Evolutionary conservation across 2,329 filamentous ascomycete genomes (phyloP).

Genomic region (Pseudogymnoascus sp.): DNA sequence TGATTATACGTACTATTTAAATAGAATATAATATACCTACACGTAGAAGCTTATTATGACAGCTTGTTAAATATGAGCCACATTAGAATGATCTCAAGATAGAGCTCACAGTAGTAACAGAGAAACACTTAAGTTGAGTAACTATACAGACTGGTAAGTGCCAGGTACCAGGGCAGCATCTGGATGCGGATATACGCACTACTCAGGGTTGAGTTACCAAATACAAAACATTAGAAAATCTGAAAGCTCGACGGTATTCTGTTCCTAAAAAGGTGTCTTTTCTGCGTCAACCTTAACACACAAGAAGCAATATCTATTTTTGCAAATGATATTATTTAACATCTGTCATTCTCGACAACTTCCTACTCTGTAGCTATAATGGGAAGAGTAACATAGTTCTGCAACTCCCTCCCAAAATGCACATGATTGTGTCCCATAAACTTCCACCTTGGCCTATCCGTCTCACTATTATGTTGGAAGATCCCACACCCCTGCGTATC

Average conservation of each 20-base stretch:
- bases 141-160: background rate
- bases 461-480: background rate
- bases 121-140: background rate
- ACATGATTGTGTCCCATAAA: slow-evolving; percentile 45
- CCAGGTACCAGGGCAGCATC: background rate
- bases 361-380: slow-evolving; percentile 37
- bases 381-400: slow-evolving; percentile 47
- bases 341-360: background rate
- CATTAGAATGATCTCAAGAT: background rate
- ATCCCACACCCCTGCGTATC: background rate
- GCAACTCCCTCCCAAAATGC: slow-evolving; percentile 40
- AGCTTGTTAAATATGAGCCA: background rate
- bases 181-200: background rate
- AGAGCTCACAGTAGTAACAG: background rate
- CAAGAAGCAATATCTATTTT: background rate
- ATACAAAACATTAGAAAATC: background rate
- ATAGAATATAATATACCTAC: background rate
- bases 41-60: background rate
- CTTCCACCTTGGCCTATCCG: slow-evolving; percentile 31
- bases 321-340: background rate
- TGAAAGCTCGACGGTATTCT: background rate
- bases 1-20: slow-evolving; percentile 1
- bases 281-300: background rate
- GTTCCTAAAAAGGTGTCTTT: background rate
- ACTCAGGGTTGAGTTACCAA: background rate